Evolutionary conservation across 2,329 filamentous ascomycete genomes (phyloP).

Genomic region (Epichloe gansuensis): DNA sequence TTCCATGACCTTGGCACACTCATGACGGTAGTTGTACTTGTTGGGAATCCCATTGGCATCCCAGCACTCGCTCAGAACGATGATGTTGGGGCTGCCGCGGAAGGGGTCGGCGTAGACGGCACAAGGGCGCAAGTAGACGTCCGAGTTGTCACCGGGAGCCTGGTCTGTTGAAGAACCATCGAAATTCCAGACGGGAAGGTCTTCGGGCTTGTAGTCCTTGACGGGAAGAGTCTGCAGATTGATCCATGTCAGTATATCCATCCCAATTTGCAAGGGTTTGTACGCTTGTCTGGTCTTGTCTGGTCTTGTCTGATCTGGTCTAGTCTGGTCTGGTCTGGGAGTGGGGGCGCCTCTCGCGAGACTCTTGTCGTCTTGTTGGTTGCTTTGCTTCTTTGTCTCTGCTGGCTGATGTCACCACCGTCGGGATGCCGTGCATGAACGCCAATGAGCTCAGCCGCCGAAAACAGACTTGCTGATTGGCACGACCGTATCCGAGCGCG

Average conservation of each 20-base stretch:
- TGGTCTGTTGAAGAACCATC: slow-evolving; percentile 81
- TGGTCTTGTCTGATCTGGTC: too few species aligned
- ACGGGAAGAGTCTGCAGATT: slow-evolving; percentile 33
- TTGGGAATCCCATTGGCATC: slow-evolving; percentile 89
- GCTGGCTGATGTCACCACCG: neutral
- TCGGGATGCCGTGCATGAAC: neutral
- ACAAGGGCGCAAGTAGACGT: slow-evolving; percentile 88
- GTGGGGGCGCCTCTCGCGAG: neutral
- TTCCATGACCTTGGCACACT: slow-evolving; percentile 82
- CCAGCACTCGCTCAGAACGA: slow-evolving; percentile 92
- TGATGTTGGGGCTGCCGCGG: slow-evolving; percentile 78
- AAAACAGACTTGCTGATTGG: neutral
- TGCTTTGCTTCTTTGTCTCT: neutral
- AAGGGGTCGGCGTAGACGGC: slow-evolving; percentile 88
- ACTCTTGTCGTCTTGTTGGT: neutral
- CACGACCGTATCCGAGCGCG: neutral
- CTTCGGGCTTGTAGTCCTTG: slow-evolving; percentile 36
- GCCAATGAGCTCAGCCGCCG: neutral
- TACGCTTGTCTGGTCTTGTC: too few species aligned
- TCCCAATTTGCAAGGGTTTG: neutral
- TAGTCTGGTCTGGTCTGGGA: too few species aligned
- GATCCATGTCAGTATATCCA: neutral
- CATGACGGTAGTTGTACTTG: slow-evolving; percentile 96
- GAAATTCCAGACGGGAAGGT: slow-evolving; percentile 44
- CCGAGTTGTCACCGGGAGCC: slow-evolving; percentile 88